Percentiles rank a stretch among this genome's conserved stretches.
phyloP scores from a whole-genome alignment of 1,284 basidiomycete genomes.

The Marasmius tenuissimus region DNA sequence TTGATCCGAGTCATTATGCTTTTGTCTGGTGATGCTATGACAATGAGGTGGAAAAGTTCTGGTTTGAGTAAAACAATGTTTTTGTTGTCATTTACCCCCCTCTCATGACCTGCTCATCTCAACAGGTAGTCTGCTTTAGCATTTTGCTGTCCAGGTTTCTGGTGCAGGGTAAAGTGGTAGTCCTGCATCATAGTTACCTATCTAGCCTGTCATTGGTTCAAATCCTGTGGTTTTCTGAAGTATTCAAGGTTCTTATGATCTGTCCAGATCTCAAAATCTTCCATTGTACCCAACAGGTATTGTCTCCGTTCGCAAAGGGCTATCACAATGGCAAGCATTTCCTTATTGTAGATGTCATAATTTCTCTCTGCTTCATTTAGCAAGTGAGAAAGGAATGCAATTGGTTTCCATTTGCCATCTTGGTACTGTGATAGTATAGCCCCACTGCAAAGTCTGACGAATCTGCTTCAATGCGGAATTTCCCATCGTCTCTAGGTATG shows the following conservation, averaged over 20 bases:
- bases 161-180: constrained; percentile 34
- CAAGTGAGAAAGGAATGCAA: background rate
- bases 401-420: background rate
- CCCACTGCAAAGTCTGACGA: background rate
- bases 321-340: too few relatives aligned
- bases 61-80: too few relatives aligned
- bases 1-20: too few relatives aligned
- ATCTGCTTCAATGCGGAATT: background rate
- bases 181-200: constrained; percentile 24
- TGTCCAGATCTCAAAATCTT: too few relatives aligned
- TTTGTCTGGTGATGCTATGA: too few relatives aligned
- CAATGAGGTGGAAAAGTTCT: too few relatives aligned
- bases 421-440: background rate
- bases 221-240: constrained; percentile 20
- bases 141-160: constrained; percentile 35
- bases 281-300: too few relatives aligned
- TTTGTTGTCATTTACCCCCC: constrained; percentile 27
- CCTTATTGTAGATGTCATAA: too few relatives aligned
- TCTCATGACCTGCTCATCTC: constrained; percentile 30
- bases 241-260: constrained; percentile 32
- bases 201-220: constrained; percentile 25
- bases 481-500: background rate
- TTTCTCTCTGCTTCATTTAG: background rate
- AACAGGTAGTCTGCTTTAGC: constrained; percentile 40
- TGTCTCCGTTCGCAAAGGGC: too few relatives aligned